Percentiles rank a stretch among this genome's conserved stretches.
phyloP scores from a whole-genome alignment of 164 flowering plant genomes.

The Vitis amurensis region DNA sequence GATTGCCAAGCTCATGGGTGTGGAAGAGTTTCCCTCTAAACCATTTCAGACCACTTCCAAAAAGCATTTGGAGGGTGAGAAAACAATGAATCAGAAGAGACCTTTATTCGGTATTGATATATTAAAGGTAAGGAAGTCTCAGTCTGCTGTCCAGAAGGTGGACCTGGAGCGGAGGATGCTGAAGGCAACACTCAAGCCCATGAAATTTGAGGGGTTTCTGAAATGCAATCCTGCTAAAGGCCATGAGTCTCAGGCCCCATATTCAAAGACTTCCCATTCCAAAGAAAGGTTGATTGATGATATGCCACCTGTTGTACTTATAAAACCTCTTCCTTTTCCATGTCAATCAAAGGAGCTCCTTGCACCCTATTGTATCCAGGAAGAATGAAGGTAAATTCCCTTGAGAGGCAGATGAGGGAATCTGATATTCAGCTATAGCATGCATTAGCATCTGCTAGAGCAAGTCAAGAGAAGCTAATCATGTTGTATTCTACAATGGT shows the following conservation, averaged over 20 bases:
- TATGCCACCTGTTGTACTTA: slow-evolving; percentile 49
- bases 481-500: no score
- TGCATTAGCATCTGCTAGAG: no score
- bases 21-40: slow-evolving; percentile 55
- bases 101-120: slow-evolving; percentile 12
- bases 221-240: slow-evolving; percentile 26
- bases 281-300: slow-evolving; percentile 6
- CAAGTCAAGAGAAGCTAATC: no score
- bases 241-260: slow-evolving; percentile 4
- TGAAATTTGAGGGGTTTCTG: slow-evolving; percentile 55
- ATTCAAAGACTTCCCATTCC: slow-evolving; percentile 11
- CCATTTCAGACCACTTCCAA: slow-evolving; percentile 15
- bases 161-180: slow-evolving; percentile 39
- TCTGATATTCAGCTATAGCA: background rate
- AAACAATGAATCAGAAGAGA: slow-evolving; percentile 16
- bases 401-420: no score
- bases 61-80: slow-evolving; percentile 24
- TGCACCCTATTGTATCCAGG: slow-evolving; percentile 1
- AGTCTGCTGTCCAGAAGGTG: slow-evolving; percentile 11
- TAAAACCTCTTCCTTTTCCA: slow-evolving; percentile 51
- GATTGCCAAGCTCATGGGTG: slow-evolving; percentile 90
- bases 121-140: no score
- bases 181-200: slow-evolving; percentile 52
- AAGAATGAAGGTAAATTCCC: background rate
- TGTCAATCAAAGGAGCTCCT: slow-evolving; percentile 14